Evolutionary conservation across 176 grass and related monocot genomes (phyloP), one percentile per base, ranked within the genome.

Genomic region (Puya raimondii): DNA sequence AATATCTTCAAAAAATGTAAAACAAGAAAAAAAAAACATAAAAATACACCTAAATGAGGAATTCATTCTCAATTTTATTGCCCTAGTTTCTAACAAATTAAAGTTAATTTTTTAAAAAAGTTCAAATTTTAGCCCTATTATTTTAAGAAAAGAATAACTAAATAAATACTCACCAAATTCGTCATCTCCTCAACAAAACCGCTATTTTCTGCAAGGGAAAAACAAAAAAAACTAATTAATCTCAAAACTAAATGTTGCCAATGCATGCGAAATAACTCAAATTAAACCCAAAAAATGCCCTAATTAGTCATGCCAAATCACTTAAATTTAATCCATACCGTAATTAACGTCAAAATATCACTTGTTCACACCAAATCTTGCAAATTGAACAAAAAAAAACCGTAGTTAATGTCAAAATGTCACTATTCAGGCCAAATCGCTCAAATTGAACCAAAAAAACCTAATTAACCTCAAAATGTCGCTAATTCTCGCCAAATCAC

Each of bases 131-230:
- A 11, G 42, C 67, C 57, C 57, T 11, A 53, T 16, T 49, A 47
- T 12, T 12, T 16, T 14, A 16, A 57, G 5, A 13, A 57, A 27
- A 72, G 66, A 48, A 63, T 2, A 14, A 48, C 21, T 14, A 68
- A 63, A 54, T 10, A 49, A 22, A 65, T 26, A 66, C 20, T 79
- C 63, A 85, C 82, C 68, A 51, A 49, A 80, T 58, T 80, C 12
- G 77, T 71, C n/a, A 76, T 49, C 14, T 72, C 70, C 26, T 85
- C 72, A 12, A 59, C 63, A 53, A 75, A 65, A 51, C 74, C 83
- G 50, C 21, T 53, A 66, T 71, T 80, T 22, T 69, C 83, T 85
- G 66, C 22, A 12, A 72, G 48, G 23, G 26, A 18, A 50, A 14
- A 57, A 63, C 59, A 73, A 17, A 52, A 79, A 61, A 58, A 8